Evolutionary conservation across 1,284 basidiomycete genomes (phyloP), one percentile per base, ranked within the genome.

Genomic region (Tranzscheliella williamsii): DNA sequence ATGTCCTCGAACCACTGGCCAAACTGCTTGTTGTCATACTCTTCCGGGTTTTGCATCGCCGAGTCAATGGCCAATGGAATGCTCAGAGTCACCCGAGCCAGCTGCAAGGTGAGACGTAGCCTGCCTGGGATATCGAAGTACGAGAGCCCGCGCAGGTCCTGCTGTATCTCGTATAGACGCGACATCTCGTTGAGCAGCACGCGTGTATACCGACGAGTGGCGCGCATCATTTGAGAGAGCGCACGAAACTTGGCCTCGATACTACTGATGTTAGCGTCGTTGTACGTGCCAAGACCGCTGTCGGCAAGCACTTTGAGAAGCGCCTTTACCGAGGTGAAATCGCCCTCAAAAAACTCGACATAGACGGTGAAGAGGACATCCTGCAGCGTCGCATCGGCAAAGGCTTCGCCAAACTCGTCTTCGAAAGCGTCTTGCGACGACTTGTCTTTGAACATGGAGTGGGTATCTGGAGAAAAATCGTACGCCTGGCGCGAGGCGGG

Each of bases 51-150:
- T 37, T 73, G 63, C 61, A 90, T 81, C 0, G 87, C 88, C 35
- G 81, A 81, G 72, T 91, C 89, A 20, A 91, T 82, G 1, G 84
- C 86, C 58, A 90, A 83, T 3, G 89, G 89, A 7, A 90, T 83
- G 43, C 82, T 84, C 47, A 91, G 82, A 12, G 88, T 87, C 66
- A 90, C 86, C n/a, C 89, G 83, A 2, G 86, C 87, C 38, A 91
- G 82, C 62, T 87, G 86, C 24, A 90, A 83, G 13, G 87, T 87
- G 21, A 91, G 80, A 5, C 87, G 83, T 2, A 86, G 85, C 12
- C 89, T 85, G n/a, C 87, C 86, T 36, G 85, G 81, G 52, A 91
- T 79, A 75, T 90, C 87, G 63, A 90, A 84, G 72, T 89, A 90
- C 8, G 87, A 70, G 27, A 91, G 82, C 47, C 85, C 83, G 16